Conservation (phyloP, 2,329 filamentous ascomycete genomes). For the Cladosporium sp. region DNA sequence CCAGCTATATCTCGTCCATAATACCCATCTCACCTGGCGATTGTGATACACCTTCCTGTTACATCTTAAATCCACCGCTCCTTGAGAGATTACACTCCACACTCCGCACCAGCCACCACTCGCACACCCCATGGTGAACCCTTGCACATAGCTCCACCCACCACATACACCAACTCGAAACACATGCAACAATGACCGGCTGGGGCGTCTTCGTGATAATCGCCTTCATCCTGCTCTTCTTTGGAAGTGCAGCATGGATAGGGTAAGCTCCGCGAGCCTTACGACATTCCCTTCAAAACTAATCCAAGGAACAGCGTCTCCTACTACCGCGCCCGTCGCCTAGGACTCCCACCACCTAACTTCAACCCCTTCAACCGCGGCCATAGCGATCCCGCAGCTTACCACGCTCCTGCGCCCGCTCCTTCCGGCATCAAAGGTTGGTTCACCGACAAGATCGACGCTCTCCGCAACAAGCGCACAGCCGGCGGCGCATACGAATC, state of each 20-base stretch:
- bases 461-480: slow-evolving; percentile 66
- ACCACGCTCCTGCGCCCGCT: slow-evolving; percentile 55
- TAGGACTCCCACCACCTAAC: slow-evolving; percentile 73
- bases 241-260: slow-evolving; percentile 64
- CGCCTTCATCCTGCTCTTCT: slow-evolving; percentile 62
- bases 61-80: neutral
- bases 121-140: slow-evolving; percentile 6
- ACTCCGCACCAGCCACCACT: slow-evolving; percentile 4
- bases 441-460: slow-evolving; percentile 66
- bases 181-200: slow-evolving; percentile 25
- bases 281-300: slow-evolving; percentile 1
- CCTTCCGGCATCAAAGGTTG: slow-evolving; percentile 69
- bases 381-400: slow-evolving; percentile 28
- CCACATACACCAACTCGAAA: neutral
- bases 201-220: slow-evolving; percentile 72
- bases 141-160: slow-evolving; percentile 7
- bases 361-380: slow-evolving; percentile 66
- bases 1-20: neutral
- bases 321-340: slow-evolving; percentile 69
- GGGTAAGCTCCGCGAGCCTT: slow-evolving; percentile 37
- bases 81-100: neutral
- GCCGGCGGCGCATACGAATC: slow-evolving; percentile 53
- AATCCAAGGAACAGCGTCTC: slow-evolving; percentile 52
- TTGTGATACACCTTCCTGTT: neutral
- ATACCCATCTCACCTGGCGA: neutral